Evolutionary conservation across 768 basidiomycete species (phyloP).

Genomic region (Serendipita sp.): DNA sequence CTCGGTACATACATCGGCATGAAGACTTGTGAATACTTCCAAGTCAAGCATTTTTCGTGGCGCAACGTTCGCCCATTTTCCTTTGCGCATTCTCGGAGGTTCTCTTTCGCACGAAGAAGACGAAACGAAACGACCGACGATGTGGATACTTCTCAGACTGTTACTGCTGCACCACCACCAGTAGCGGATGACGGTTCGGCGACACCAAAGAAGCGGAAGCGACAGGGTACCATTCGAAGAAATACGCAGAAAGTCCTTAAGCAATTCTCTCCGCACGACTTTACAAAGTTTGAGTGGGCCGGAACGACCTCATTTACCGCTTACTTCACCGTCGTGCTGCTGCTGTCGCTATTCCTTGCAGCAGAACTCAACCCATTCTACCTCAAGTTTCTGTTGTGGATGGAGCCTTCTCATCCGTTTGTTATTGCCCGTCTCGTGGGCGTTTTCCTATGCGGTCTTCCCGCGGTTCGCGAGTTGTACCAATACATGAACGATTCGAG

Average conservation of each 20-base stretch:
- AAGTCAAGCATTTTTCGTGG: slow-evolving; percentile 41
- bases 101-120: background rate
- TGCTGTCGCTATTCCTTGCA: slow-evolving; percentile 64
- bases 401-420: slow-evolving; percentile 82
- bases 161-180: background rate
- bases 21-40: slow-evolving; percentile 75
- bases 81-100: background rate
- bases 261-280: slow-evolving; percentile 78
- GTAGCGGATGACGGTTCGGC: background rate
- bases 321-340: slow-evolving; percentile 57
- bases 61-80: background rate
- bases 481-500: slow-evolving; percentile 72
- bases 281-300: slow-evolving; percentile 80
- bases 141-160: background rate
- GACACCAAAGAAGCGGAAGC: background rate
- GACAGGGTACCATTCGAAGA: slow-evolving; percentile 54
- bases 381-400: slow-evolving; percentile 73
- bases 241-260: slow-evolving; percentile 67
- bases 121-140: background rate
- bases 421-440: slow-evolving; percentile 55
- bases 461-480: slow-evolving; percentile 69
- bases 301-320: slow-evolving; percentile 59
- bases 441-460: slow-evolving; percentile 75
- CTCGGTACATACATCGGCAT: slow-evolving; percentile 73
- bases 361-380: slow-evolving; percentile 84